Evolutionary conservation across 2,329 filamentous ascomycete genomes (phyloP).

Genomic region (Aschersonia sp.): DNA sequence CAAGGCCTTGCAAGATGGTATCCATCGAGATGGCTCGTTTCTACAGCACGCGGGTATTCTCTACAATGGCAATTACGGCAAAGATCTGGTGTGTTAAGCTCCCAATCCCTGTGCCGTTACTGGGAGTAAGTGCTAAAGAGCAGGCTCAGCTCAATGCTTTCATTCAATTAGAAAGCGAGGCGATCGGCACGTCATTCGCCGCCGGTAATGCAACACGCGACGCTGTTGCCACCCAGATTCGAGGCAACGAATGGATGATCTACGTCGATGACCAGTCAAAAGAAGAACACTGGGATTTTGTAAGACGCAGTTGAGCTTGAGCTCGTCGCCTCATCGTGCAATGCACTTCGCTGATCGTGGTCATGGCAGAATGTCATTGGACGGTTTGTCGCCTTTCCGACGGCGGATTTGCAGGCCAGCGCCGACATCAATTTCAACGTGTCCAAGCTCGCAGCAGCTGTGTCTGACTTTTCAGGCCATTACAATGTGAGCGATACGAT

Average conservation of each 20-base stretch:
- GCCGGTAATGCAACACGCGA: slow-evolving; percentile 5
- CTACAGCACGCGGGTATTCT: slow-evolving; percentile 10
- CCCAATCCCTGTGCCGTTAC: neutral
- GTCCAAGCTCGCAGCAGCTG: slow-evolving; percentile 7
- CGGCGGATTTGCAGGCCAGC: slow-evolving; percentile 8
- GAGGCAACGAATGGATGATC: slow-evolving; percentile 11
- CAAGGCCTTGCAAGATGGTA: slow-evolving; percentile 6
- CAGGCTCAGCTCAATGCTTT: slow-evolving; percentile 9
- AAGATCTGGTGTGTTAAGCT: slow-evolving; percentile 7
- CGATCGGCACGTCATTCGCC: slow-evolving; percentile 10
- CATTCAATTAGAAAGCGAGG: slow-evolving; percentile 9
- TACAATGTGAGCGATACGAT: slow-evolving; percentile 6
- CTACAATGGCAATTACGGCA: slow-evolving; percentile 12
- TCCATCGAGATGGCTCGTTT: slow-evolving; percentile 11
- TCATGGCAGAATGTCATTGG: slow-evolving; percentile 8
- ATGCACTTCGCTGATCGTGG: neutral
- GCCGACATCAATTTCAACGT: slow-evolving; percentile 12
- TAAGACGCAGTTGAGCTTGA: neutral
- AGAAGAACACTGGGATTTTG: slow-evolving; percentile 10
- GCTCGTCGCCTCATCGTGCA: neutral
- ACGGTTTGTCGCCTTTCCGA: slow-evolving; percentile 10
- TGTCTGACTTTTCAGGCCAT: slow-evolving; percentile 7
- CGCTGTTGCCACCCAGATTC: slow-evolving; percentile 8
- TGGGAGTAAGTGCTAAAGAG: neutral
- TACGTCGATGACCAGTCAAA: slow-evolving; percentile 7